Base-by-base conservation (phyloP, 148 eudicot species). In the Dianthus caryophyllus region DNA sequence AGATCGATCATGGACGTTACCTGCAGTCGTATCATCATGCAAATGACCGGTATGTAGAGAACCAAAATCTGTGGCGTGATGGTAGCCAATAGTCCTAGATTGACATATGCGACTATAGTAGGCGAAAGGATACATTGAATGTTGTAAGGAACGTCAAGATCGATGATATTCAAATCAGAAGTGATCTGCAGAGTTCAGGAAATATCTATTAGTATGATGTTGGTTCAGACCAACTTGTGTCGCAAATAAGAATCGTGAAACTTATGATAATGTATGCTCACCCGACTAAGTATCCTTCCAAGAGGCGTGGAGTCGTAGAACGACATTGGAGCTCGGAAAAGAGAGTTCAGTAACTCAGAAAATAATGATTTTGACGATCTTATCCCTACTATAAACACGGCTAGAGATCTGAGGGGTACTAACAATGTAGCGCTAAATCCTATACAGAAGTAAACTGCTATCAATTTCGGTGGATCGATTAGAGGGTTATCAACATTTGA, bases 261-360 rank as follows among this genome's bases (percentile, higher is more conserved):
- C 12, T 51, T 49, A 17, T 31, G 24, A 17, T 9, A 71, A 6
- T 3, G 59, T 25, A 27, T 50, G 64, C 75, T 77, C 71, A 87
- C 98, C 82, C 95, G 73, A 73, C 90, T 93, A 46, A 93, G 70
- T 66, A 93, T 86, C 73, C 98, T 83, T 75, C 98, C 98, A 76
- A 93, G 78, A 48, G 97, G 98, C 0, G 98, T 93, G 27, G 98
- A 93, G 61, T 93, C 98, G 62, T 86, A 93, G 76, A 90, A 93
- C 15, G 96, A 80, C 88, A 88, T 80, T 33, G 97, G 98, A 5
- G 91, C 97, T 6, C 88, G 86, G 30, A 93, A 86, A 33, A 93
- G 89, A 44, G 97, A 90, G 36, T 73, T 75, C 62, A 90, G 29
- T 26, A 90, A 67, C 81, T 80, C 77, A 17, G 85, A 77, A 69